Conservation (phyloP, 306 rosid genomes). For the Castanea mollissima region DNA sequence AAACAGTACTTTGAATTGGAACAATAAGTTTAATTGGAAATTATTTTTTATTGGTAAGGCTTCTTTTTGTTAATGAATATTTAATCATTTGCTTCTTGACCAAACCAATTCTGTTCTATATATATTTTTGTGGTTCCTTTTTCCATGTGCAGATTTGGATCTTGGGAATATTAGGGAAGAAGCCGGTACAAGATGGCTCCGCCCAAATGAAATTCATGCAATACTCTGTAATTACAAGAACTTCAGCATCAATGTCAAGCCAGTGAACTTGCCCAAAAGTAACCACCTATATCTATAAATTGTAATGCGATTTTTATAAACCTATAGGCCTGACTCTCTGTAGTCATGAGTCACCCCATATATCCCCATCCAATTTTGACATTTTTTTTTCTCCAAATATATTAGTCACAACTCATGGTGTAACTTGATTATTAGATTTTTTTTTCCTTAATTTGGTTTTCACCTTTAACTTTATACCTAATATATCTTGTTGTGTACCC, state of each 20-base stretch:
- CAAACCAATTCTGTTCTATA: not conserved
- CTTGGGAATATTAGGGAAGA: conserved; percentile 62
- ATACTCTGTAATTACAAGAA: conserved; percentile 74
- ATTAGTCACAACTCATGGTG: not conserved
- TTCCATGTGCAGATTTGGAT: conserved; percentile 65
- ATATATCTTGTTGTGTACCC: no score
- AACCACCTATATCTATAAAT: conserved; percentile 33
- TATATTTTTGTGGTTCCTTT: conserved; percentile 21
- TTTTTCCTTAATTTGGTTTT: no score
- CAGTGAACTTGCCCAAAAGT: conserved; percentile 84
- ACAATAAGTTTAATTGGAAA: not conserved
- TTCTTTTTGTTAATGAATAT: not conserved
- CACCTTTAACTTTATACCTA: no score
- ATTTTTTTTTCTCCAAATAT: not conserved
- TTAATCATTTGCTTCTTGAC: not conserved
- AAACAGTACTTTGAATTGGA: not conserved
- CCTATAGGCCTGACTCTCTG: not conserved
- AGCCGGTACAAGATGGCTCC: conserved; percentile 88
- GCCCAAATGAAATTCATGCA: conserved; percentile 95
- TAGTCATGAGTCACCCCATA: not conserved
- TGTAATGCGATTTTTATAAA: not conserved
- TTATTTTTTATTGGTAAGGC: not conserved
- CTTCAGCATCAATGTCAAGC: conserved; percentile 77
- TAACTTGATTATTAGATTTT: no score
- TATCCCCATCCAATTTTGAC: not conserved